Conservation (phyloP, 2,329 filamentous ascomycete species). For the Stagonosporopsis tanaceti region DNA sequence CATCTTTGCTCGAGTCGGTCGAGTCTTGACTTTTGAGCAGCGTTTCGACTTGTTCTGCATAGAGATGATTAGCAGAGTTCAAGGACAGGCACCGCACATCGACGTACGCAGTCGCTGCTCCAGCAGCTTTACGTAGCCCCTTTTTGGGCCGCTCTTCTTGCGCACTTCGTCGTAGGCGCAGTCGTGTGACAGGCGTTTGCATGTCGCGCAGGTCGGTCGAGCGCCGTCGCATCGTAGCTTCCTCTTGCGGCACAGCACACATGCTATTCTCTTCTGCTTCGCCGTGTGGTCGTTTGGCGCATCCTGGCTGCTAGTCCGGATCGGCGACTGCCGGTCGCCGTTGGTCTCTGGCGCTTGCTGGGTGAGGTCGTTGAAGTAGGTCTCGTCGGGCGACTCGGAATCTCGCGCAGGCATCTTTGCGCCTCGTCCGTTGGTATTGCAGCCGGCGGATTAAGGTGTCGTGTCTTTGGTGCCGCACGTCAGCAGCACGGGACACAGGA, state of each 20-base stretch:
- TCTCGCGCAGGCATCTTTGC: slow-evolving; percentile 40
- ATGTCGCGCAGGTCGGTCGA: slow-evolving; percentile 87
- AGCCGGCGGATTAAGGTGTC: background rate
- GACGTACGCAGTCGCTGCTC: slow-evolving; percentile 88
- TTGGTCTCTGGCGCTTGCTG: slow-evolving; percentile 49
- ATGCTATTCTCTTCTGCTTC: slow-evolving; percentile 84
- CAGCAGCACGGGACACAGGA: slow-evolving; percentile 9
- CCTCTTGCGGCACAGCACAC: slow-evolving; percentile 89
- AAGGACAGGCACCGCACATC: background rate
- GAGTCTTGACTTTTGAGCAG: slow-evolving; percentile 82
- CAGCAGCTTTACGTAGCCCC: slow-evolving; percentile 91
- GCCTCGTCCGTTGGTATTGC: background rate
- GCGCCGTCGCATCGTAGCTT: slow-evolving; percentile 90
- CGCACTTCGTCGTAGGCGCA: slow-evolving; percentile 92
- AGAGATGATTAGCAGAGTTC: slow-evolving; percentile 15
- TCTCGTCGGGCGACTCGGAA: slow-evolving; percentile 52
- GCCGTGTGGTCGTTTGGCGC: slow-evolving; percentile 54
- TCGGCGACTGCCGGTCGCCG: slow-evolving; percentile 40
- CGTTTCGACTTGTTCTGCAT: slow-evolving; percentile 87
- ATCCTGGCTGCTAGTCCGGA: slow-evolving; percentile 52
- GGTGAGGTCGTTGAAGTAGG: slow-evolving; percentile 65
- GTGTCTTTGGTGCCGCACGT: slow-evolving; percentile 9
- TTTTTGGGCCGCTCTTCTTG: slow-evolving; percentile 92
- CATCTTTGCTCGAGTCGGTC: slow-evolving; percentile 39
- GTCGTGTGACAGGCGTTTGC: slow-evolving; percentile 82